Evolutionary conservation across 1,139 yeast species (phyloP).

Genomic region (Yamadazyma diospyri): DNA sequence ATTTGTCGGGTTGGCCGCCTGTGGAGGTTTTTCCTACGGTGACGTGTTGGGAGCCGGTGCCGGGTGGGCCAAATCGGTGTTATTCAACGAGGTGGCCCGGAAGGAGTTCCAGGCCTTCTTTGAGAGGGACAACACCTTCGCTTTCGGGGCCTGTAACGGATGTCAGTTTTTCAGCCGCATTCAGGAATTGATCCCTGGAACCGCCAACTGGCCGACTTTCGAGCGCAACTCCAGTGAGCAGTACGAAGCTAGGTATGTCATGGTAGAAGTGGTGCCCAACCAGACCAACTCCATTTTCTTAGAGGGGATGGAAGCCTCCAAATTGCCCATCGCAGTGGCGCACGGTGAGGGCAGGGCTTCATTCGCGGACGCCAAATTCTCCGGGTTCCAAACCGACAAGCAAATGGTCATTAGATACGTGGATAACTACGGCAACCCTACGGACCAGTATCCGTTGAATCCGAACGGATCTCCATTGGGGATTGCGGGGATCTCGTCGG

Average conservation of each 20-base stretch:
- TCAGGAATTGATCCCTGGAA: conserved; percentile 87
- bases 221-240: conserved; percentile 92
- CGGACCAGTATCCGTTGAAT: conserved; percentile 85
- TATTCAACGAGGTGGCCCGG: conserved; percentile 77
- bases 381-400: conserved; percentile 46
- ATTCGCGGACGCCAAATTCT: conserved; percentile 48
- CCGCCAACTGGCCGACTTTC: conserved; percentile 95
- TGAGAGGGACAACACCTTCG: conserved; percentile 88
- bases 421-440: conserved; percentile 83
- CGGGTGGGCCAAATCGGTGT: conserved; percentile 99
- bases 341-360: conserved; percentile 97
- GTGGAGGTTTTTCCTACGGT: conserved; percentile 99
- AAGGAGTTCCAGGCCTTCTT: conserved; percentile 76
- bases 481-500: conserved; percentile 87
- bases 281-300: conserved; percentile 68
- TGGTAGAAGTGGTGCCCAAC: conserved; percentile 70
- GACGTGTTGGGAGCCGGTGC: conserved; percentile 99
- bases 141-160: conserved; percentile 99
- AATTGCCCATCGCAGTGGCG: conserved; percentile 94
- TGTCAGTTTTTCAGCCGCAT: conserved; percentile 94
- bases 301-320: conserved; percentile 87
- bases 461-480: conserved; percentile 96
- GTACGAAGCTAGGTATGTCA: conserved; percentile 91
- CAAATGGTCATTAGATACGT: conserved; percentile 68
- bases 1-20: conserved; percentile 94